Evolutionary conservation across 352 stramenopile species (phyloP), one percentile per base, ranked within the genome.

Genomic region (Pythium phragmitis): DNA sequence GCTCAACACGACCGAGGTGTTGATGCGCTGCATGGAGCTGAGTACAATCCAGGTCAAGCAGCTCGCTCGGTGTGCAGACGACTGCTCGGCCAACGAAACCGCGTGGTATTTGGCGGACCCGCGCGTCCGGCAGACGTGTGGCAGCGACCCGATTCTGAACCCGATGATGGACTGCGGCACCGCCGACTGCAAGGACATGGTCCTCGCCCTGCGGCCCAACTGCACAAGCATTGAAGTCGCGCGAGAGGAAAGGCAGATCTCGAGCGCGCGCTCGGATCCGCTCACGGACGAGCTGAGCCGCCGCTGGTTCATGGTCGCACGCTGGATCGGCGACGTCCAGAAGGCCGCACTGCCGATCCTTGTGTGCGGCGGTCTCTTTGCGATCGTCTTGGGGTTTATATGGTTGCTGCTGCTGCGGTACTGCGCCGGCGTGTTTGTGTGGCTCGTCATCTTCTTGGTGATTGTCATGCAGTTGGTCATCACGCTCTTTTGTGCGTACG

Each of bases 341-440:
- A 92, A 92, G 59, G 82, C 87, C 8, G 79, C 83, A 1, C 70
- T 92, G 14, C 82, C 82, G 36, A 91, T 95, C 45, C 68, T 94
- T 48, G 77, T 92, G 48, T 94, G 80, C 55, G 87, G 85, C 23
- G 79, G 84, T 0, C 45, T 87, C 16, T 85, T 92, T 41, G 80
- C 85, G 17, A 60, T 92, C 37, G 36, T 87, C 4, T 60, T 94
- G 4, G 85, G 87, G 9, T 80, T 94, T 57, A 54, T 91, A 28
- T 95, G 85, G 79, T 73, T 95, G 5, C 50, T 95, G 0, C 56
- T 90, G 60, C 71, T 95, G 30, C 82, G 82, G 19, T 95, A 77
- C 68, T 93, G 76, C 56, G 85, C 87, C 12, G 80, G 85, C 2
- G 60, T 91, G 34, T 91, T 94, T 52, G 85, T 95, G 12, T 95